Evolutionary conservation across 1,139 yeast genomes (phyloP), one percentile per base, ranked within the genome.

Genomic region (Blastobotrys proliferans): DNA sequence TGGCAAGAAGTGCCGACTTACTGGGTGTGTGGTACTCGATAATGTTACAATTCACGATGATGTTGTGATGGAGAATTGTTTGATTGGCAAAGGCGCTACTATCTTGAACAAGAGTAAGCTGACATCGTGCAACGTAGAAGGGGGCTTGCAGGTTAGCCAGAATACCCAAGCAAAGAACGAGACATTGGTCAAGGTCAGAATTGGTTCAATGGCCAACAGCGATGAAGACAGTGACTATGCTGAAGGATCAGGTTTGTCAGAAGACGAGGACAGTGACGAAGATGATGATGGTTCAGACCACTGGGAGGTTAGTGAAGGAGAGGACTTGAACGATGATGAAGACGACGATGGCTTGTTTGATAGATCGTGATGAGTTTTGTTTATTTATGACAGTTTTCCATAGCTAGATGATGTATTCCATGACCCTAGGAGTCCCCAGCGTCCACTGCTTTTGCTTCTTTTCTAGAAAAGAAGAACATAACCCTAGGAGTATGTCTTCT

Each of bases 1-100:
- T 45, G 98, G 98, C 37, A 82, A 79, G 58, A 76, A 88, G 51
- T 94, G 95, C 60, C 81, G 92, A 54, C 73, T 94, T 46, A 85
- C 90, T 1, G 97, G 95, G 1, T 87, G 90, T 55, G 78, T 94
- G 20, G 60, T 94, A 9, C 69, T 88, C 47, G 83, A 84, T 56
- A 76, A 78, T 40, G 94, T 81, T 24, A 67, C 65, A 1, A 69
- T 94, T 34, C 95, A 78, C 40, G 96, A 92, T 61, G 97, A 86
- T 30, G 63, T 57, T 8, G 49, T 50, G 40, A 68, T 94, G 51
- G 98, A 94, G 63, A 92, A 90, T 66, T 88, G 95, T 64, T 81
- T 92, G 21, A 69, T 94, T 47, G 98, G 98, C 19, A 70, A 72
- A 38, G 70, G 71, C 38, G 92, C 81, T 1, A 66, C 68, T 14